Evolutionary conservation across 805 yeast genomes (phyloP).

Genomic region (Saturnispora diversa): DNA sequence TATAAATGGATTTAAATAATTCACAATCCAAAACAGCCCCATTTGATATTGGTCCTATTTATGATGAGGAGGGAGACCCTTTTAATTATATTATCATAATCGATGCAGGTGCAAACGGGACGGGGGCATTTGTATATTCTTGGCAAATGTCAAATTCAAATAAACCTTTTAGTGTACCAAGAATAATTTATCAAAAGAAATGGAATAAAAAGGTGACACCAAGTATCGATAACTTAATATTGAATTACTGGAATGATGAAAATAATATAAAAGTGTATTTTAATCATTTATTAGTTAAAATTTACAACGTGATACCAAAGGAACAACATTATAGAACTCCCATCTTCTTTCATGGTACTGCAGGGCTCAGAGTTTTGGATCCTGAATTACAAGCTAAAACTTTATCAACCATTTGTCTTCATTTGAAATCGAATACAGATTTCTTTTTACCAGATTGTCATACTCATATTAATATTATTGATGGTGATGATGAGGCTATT

Average conservation of each 20-base stretch:
- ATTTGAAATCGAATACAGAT: slow-evolving; percentile 38
- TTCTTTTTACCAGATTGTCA: slow-evolving; percentile 56
- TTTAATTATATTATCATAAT: slow-evolving; percentile 53
- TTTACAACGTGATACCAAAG: slow-evolving; percentile 46
- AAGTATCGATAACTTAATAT: slow-evolving; percentile 54
- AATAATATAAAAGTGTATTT: slow-evolving; percentile 48
- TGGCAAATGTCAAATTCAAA: slow-evolving; percentile 38
- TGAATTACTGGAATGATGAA: slow-evolving; percentile 41
- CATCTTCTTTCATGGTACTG: slow-evolving; percentile 60
- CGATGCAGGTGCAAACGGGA: slow-evolving; percentile 62
- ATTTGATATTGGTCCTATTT: slow-evolving; percentile 3
- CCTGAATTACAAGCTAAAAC: slow-evolving; percentile 40
- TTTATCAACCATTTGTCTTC: slow-evolving; percentile 41
- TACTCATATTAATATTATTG: slow-evolving; percentile 50
- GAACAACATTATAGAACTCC: slow-evolving; percentile 59
- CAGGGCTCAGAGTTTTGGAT: slow-evolving; percentile 53
- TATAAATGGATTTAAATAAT: too few species aligned
- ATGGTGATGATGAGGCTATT: slow-evolving; percentile 59
- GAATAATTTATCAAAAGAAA: slow-evolving; percentile 17
- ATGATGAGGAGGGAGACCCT: slow-evolving; percentile 38
- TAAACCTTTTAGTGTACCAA: slow-evolving; percentile 11
- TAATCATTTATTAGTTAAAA: slow-evolving; percentile 38
- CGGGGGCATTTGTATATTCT: slow-evolving; percentile 51
- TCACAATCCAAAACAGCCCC: too few species aligned
- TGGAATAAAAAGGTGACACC: slow-evolving; percentile 51